phyloP scores from a whole-genome alignment of 805 yeast genomes.

The Torulaspora maleeae region DNA sequence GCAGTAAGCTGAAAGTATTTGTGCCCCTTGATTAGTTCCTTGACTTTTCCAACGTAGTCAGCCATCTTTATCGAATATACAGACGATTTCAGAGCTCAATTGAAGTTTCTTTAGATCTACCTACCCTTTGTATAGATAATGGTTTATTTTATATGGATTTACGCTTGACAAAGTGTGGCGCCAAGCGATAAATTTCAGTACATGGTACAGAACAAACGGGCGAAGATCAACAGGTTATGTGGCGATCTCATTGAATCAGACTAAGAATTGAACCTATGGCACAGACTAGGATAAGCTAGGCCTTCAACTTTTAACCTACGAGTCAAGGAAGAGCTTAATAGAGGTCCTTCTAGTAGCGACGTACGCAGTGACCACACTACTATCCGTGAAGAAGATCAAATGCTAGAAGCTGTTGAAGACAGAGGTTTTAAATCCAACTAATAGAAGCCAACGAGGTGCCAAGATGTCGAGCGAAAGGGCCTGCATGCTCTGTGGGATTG shows the following conservation, averaged over 20 bases:
- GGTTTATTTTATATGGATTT: not conserved
- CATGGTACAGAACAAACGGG: not conserved
- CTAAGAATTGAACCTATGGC: too few species aligned
- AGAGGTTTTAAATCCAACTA: too few species aligned
- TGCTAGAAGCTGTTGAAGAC: too few species aligned
- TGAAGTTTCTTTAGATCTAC: not conserved
- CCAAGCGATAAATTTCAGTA: not conserved
- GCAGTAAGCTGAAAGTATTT: conserved; percentile 57
- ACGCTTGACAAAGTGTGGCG: not conserved
- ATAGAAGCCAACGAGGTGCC: not conserved
- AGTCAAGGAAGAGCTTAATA: too few species aligned
- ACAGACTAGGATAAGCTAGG: too few species aligned
- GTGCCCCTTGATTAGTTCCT: conserved; percentile 43
- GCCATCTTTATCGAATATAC: conserved; percentile 9
- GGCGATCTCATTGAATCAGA: too few species aligned
- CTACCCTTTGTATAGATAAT: not conserved
- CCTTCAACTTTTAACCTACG: too few species aligned
- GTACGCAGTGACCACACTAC: too few species aligned
- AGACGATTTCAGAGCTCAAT: not conserved
- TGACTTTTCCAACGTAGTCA: conserved; percentile 39
- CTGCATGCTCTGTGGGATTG: conserved; percentile 93
- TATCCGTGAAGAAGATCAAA: too few species aligned
- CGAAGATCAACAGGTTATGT: too few species aligned
- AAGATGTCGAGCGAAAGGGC: conserved; percentile 65
- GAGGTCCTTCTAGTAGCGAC: too few species aligned